phyloP scores from a whole-genome alignment of 1,139 yeast species.

The Geotrichum candidum region DNA sequence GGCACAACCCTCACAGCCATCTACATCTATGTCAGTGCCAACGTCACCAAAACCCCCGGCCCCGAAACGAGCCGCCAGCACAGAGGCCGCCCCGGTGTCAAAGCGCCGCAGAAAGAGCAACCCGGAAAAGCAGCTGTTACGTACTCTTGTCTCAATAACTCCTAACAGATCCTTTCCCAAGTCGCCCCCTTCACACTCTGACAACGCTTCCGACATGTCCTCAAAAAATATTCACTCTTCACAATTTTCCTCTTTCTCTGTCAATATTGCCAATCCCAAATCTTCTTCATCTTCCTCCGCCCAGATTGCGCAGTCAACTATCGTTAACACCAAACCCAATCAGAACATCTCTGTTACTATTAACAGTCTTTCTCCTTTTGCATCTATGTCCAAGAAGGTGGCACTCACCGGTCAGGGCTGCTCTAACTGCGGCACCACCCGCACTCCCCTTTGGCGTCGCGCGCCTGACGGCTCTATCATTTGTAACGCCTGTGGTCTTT shows the following conservation, averaged over 20 bases:
- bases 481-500: conserved; percentile 67
- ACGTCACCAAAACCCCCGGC: neutral
- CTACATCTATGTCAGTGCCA: neutral
- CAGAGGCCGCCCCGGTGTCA: neutral
- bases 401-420: conserved; percentile 42
- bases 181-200: neutral
- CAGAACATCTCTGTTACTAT: conserved; percentile 8
- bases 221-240: conserved; percentile 1
- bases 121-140: neutral
- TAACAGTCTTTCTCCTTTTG: neutral
- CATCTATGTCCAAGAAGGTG: neutral
- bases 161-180: neutral
- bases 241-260: conserved; percentile 14
- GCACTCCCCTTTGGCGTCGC: conserved; percentile 65
- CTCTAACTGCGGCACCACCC: conserved; percentile 61
- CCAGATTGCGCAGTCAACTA: neutral
- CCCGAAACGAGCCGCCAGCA: neutral
- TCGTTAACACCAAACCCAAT: conserved; percentile 10
- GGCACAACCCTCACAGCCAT: neutral
- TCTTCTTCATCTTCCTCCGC: conserved; percentile 1
- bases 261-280: conserved; percentile 4
- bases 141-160: neutral
- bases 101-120: neutral
- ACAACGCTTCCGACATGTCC: neutral
- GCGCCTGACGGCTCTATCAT: conserved; percentile 61